Percentiles rank a stretch among this genome's conserved stretches.
Conservation (phyloP, 2,329 filamentous ascomycete genomes). For the Calonectria leucothoes region DNA sequence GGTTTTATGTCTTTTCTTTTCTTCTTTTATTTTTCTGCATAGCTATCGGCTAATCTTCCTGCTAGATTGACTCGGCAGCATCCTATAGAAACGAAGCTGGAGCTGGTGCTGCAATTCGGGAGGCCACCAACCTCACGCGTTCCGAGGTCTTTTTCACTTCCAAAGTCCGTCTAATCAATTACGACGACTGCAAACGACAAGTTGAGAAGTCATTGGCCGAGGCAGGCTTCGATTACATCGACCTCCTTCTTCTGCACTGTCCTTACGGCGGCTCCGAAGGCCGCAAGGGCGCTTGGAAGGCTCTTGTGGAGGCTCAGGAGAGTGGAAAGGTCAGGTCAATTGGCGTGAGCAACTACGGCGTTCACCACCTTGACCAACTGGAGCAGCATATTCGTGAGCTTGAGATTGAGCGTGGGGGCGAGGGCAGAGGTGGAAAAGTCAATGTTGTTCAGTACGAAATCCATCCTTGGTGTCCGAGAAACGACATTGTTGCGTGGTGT, state of each 20-base stretch:
- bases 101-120: not conserved
- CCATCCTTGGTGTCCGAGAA: conserved; percentile 74
- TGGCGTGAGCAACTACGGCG: conserved; percentile 78
- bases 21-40: not conserved
- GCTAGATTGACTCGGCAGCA: not conserved
- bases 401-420: conserved; percentile 58
- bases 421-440: not conserved
- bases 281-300: conserved; percentile 73
- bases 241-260: conserved; percentile 77
- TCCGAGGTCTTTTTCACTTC: not conserved
- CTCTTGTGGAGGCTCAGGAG: conserved; percentile 69
- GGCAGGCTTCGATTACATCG: conserved; percentile 66
- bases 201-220: not conserved
- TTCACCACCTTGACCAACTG: conserved; percentile 75
- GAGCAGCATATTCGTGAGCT: conserved; percentile 76
- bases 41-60: not conserved
- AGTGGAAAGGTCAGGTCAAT: conserved; percentile 72
- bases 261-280: conserved; percentile 64
- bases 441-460: conserved; percentile 60
- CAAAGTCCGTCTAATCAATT: not conserved
- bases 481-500: conserved; percentile 61
- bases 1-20: not conserved
- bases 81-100: not conserved
- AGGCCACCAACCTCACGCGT: not conserved
- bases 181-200: not conserved